Conservation (phyloP, 1,284 basidiomycete species). For the Naganishia sp. region DNA sequence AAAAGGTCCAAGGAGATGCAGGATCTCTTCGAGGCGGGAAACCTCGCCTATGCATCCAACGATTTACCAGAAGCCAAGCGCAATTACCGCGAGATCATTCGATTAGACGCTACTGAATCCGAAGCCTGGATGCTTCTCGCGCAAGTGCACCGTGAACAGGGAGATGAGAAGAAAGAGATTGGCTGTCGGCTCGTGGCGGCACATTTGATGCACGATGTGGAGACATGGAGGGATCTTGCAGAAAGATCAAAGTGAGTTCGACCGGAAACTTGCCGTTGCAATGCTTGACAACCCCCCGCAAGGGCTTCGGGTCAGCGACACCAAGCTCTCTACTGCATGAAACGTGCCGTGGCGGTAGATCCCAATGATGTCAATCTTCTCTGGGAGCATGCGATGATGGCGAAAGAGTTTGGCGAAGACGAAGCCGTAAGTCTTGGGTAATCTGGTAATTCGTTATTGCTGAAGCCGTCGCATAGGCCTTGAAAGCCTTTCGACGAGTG, state of each 20-base stretch:
- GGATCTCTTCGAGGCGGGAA: constrained; percentile 78
- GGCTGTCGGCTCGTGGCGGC: constrained; percentile 87
- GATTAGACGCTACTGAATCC: constrained; percentile 82
- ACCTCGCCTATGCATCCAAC: constrained; percentile 78
- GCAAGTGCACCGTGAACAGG: constrained; percentile 71
- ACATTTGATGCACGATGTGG: constrained; percentile 77
- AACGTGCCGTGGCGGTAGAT: constrained; percentile 77
- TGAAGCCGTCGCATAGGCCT: constrained; percentile 59
- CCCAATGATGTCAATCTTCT: constrained; percentile 79
- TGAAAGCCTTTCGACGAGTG: constrained; percentile 72
- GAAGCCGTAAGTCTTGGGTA: constrained; percentile 57
- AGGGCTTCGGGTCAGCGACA: constrained; percentile 72
- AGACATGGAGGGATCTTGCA: constrained; percentile 84
- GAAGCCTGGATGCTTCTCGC: constrained; percentile 85
- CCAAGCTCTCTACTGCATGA: constrained; percentile 89
- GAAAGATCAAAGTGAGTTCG: constrained; percentile 65
- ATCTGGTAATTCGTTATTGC: background rate
- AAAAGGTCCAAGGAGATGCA: constrained; percentile 78
- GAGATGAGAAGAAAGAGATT: constrained; percentile 69
- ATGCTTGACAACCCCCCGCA: constrained; percentile 29
- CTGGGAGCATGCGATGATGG: constrained; percentile 85
- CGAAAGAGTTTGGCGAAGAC: constrained; percentile 71
- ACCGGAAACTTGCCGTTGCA: background rate
- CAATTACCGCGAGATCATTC: constrained; percentile 76
- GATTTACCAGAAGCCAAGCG: constrained; percentile 65